These are phyloP conservation scores for Paralagenidium karlingii DNA, from an alignment of 352 stramenopile species.

Conservation along the genomic window DNA sequence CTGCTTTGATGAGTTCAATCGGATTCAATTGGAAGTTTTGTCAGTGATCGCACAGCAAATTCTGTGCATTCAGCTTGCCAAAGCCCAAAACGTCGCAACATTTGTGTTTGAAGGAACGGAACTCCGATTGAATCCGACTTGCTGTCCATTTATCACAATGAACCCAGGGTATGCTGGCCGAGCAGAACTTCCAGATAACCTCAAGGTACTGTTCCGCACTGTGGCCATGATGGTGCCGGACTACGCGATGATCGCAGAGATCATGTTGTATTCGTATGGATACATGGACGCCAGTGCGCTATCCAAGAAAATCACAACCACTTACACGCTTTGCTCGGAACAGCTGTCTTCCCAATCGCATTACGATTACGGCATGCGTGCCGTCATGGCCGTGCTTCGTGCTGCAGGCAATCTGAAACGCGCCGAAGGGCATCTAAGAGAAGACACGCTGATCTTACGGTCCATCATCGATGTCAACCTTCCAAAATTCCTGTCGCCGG, in stretches of 20 bases:
- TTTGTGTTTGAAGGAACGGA: slow-evolving; percentile 89
- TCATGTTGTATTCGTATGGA: slow-evolving; percentile 90
- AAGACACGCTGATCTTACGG: slow-evolving; percentile 83
- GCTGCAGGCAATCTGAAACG: slow-evolving; percentile 87
- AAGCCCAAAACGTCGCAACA: slow-evolving; percentile 52
- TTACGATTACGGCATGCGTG: slow-evolving; percentile 94
- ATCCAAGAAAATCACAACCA: slow-evolving; percentile 91
- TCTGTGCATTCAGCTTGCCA: slow-evolving; percentile 83
- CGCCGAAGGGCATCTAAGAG: slow-evolving; percentile 57
- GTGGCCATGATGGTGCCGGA: slow-evolving; percentile 93
- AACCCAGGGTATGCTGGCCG: slow-evolving; percentile 85
- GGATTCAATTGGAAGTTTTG: slow-evolving; percentile 87
- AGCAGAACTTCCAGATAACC: slow-evolving; percentile 85
- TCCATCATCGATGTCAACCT: slow-evolving; percentile 93
- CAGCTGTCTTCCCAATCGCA: slow-evolving; percentile 91
- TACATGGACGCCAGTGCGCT: slow-evolving; percentile 84
- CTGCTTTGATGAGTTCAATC: slow-evolving; percentile 91
- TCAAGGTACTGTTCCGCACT: slow-evolving; percentile 88
- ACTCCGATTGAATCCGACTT: slow-evolving; percentile 81
- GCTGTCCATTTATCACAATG: slow-evolving; percentile 90
- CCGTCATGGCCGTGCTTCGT: slow-evolving; percentile 89
- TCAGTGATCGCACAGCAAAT: slow-evolving; percentile 91
- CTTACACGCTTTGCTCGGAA: slow-evolving; percentile 90
- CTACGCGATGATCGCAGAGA: slow-evolving; percentile 90
- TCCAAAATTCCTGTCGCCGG: slow-evolving; percentile 88